Base-by-base conservation (phyloP, 345 rosid species). In the Euphorbia peplus region DNA sequence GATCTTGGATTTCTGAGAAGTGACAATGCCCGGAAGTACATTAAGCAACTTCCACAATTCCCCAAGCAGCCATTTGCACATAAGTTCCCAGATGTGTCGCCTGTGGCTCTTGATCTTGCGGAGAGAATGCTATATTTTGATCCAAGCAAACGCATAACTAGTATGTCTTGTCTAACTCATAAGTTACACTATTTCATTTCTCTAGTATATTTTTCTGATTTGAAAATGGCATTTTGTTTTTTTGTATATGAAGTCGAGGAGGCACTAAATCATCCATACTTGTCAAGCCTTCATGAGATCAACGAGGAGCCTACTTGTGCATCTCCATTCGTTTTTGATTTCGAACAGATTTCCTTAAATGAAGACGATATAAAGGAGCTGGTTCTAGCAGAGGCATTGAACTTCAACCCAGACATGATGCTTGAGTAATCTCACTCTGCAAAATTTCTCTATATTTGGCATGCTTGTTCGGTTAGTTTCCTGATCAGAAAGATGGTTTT, bases 231-330 rank as follows among this genome's bases (percentile, higher is more conserved):
- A 54, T 74, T 30, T 15, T 35, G 18, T 22, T 47, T 46, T 11
- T 56, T 7, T 72, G 69, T 69, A 7, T 32, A 26, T 67, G 41
- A 42, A 89, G 96, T 92, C 29, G 96, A 92, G 69, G 89, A 86
- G 77, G 96, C 96, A 57, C 53, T 90, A 78, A 83, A 86, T 69
- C 90, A 90, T 70, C 91, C 96, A 14, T 92, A 70, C 58, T 52
- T 92, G 60, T 83, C 84, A n/a, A 84, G 95, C 74, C 95, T 92
- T 71, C 95, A 92, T 54, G 98, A 90, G 90, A 86, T 90, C 84
- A 92, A 92, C 2, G 98, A 87, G 66, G 97, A 90, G 82, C 98
- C 95, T 4, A 86, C 73, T 2, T 90, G 96, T 69, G 77, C 76
- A 12, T 71, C 83, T 48, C 87, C 95, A 35, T 92, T 92, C 50